Evolutionary conservation across 371 early-diverging fungal genomes (phyloP), one percentile per base, ranked within the genome.

Genomic region (Choanephora cucurbitarum): DNA sequence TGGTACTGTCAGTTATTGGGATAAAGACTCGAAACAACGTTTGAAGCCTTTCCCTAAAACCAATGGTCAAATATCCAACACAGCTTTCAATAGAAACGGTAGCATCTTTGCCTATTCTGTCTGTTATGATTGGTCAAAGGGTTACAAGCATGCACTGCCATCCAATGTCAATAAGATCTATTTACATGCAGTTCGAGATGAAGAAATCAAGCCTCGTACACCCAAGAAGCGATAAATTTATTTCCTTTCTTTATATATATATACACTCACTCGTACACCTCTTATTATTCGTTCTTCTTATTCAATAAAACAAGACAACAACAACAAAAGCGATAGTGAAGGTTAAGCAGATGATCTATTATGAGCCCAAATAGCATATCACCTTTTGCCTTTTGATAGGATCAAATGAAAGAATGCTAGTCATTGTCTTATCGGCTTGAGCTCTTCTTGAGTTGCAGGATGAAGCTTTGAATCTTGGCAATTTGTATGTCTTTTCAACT

Each of bases 61-160:
- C 28, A 82, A 82, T 21, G 75, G 66, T 3, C 90, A 92, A 11
- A 89, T 99, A 46, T 70, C 91, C 2, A 76, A 87, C 41, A 84
- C 93, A 5, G 81, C 91, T 0, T 97, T 97, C 69, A 95, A 91
- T 66, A 77, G 85, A 23, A 90, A 89, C 41, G 98, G 98, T 32
- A 80, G 73, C 24, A 91, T 95, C 49, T 95, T 96, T 67, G 97
- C 97, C 13, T 98, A 98, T 67, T 95, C 94, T 2, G 79, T 88
- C 17, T 87, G 94, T 28, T 97, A 99, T 69, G 99, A 99, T 73
- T 99, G 99, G 99, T 80, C 86, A 69, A 97, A 95, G 83, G 99
- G 87, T 15, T 81, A 83, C 66, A 77, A 80, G 64, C 67, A 71
- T 55, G 73, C 79, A 52, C 54, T 66, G 39, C 64, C 75, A 54